Evolutionary conservation across 2,329 filamentous ascomycete genomes (phyloP).

Genomic region (Trichophyton verrucosum): DNA sequence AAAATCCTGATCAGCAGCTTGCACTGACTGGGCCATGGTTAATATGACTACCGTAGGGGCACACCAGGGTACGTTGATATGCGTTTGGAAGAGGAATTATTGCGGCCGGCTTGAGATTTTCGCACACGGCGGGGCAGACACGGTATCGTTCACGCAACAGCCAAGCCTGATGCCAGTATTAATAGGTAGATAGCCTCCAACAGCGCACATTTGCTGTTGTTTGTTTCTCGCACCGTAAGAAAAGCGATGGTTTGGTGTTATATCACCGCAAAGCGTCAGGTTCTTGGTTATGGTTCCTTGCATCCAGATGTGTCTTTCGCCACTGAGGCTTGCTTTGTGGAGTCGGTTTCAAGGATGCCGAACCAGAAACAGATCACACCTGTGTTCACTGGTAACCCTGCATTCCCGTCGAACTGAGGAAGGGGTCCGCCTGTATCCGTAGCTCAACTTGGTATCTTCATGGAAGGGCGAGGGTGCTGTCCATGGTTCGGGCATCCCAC

Average conservation of each 20-base stretch:
- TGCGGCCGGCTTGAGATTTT: not conserved
- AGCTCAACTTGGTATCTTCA: no score
- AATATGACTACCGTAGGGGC: not conserved
- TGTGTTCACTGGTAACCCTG: not conserved
- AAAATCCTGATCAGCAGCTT: constrained; percentile 37
- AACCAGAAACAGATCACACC: not conserved
- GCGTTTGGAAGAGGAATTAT: not conserved
- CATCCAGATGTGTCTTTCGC: not conserved
- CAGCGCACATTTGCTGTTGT: not conserved
- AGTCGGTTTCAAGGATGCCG: not conserved
- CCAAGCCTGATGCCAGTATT: not conserved
- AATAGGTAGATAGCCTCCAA: not conserved
- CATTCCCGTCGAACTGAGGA: not conserved
- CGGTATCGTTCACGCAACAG: not conserved
- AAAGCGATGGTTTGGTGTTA: no score
- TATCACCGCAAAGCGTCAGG: not conserved
- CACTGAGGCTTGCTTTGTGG: not conserved
- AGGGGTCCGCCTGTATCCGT: no score
- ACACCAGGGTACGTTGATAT: not conserved
- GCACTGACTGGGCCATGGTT: not conserved
- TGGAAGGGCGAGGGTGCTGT: no score
- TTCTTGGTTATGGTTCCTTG: not conserved
- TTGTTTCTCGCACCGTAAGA: not conserved
- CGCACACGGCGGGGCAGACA: not conserved
- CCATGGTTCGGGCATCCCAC: no score